These are phyloP conservation scores for Leptomonas seymouri DNA, from an alignment of 208 protist species.

Conservation along the genomic window DNA sequence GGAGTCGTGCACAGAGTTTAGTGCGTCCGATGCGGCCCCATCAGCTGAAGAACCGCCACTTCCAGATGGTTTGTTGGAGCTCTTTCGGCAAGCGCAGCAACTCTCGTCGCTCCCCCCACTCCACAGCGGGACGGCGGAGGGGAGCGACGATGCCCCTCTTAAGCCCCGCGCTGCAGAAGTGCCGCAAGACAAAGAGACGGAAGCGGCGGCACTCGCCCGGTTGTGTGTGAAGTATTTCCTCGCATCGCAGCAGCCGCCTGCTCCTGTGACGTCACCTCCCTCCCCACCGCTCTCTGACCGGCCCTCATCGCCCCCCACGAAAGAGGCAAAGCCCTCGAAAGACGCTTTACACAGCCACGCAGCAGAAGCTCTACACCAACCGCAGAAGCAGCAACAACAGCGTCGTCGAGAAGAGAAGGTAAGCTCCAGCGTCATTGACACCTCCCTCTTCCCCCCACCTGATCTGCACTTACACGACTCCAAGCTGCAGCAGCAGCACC, in stretches of 20 bases:
- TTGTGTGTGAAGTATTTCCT: constrained; percentile 31
- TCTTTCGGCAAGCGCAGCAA: constrained; percentile 22
- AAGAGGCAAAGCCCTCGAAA: neutral
- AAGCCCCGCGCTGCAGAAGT: neutral
- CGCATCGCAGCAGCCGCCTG: neutral
- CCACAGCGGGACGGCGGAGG: neutral
- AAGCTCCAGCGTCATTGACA: neutral
- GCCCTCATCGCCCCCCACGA: neutral
- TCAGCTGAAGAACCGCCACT: neutral
- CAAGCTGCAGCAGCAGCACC: neutral
- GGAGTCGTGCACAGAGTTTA: neutral
- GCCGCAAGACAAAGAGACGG: neutral
- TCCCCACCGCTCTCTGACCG: neutral
- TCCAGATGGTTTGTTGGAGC: constrained; percentile 8
- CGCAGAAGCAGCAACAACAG: neutral
- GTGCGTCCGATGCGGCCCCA: neutral
- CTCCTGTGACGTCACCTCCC: constrained; percentile 1
- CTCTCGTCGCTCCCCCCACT: neutral
- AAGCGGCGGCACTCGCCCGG: constrained; percentile 21
- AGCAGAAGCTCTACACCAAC: neutral
- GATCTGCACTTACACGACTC: neutral
- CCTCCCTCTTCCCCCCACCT: constrained; percentile 7
- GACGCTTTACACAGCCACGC: neutral
- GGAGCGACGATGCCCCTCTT: no score
- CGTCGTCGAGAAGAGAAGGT: neutral